phyloP scores from a whole-genome alignment of 805 yeast species.

The Saturnispora kantuleensis region DNA sequence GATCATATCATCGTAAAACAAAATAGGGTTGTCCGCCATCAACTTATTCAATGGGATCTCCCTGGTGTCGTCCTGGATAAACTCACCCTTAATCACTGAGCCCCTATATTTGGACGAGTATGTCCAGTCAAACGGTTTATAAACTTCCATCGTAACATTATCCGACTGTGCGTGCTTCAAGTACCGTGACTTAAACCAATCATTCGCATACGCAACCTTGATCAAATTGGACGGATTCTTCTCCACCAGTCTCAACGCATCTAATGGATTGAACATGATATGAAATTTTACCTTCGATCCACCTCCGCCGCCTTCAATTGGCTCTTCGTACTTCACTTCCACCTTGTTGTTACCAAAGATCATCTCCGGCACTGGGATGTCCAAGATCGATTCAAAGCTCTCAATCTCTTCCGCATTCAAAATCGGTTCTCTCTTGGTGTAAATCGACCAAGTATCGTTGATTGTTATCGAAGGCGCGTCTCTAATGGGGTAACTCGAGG shows the following conservation, averaged over 20 bases:
- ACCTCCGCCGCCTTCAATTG: not conserved
- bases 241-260: constrained; percentile 55
- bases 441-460: constrained; percentile 60
- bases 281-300: constrained; percentile 21
- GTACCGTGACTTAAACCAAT: constrained; percentile 52
- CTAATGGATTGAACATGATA: constrained; percentile 67
- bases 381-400: constrained; percentile 45
- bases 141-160: constrained; percentile 39
- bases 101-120: constrained; percentile 79
- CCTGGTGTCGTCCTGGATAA: constrained; percentile 20
- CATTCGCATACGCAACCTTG: constrained; percentile 77
- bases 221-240: constrained; percentile 35
- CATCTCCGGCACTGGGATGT: constrained; percentile 93
- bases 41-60: constrained; percentile 64
- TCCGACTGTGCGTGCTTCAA: constrained; percentile 19
- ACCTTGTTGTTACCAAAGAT: constrained; percentile 81
- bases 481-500: constrained; percentile 48
- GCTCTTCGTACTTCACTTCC: constrained; percentile 23
- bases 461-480: constrained; percentile 64
- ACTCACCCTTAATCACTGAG: constrained; percentile 23
- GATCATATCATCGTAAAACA: constrained; percentile 81
- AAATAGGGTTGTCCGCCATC: constrained; percentile 65
- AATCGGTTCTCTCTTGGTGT: constrained; percentile 67
- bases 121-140: constrained; percentile 94
- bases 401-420: constrained; percentile 68